A percentile compares a stretch with the other conserved stretches of the same genome.
Conservation (phyloP, 1,139 yeast genomes). For the Candida dubliniensis region DNA sequence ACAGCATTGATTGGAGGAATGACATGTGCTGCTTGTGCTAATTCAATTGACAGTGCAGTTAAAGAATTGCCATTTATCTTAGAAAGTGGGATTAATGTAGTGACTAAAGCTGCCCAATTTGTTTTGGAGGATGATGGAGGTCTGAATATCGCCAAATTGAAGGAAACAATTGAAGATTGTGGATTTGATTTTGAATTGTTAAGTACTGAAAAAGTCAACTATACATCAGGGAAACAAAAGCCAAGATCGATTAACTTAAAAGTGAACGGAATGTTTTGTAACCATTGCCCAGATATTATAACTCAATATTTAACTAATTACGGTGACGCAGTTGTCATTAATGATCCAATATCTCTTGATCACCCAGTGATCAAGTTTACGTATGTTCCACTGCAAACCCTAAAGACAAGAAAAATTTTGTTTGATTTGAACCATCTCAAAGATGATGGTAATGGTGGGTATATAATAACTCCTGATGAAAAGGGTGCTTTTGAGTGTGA, state of each 20-base stretch:
- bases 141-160: conserved; percentile 35
- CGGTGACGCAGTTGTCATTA: conserved; percentile 59
- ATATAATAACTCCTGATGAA: conserved; percentile 22
- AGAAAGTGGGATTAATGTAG: conserved; percentile 54
- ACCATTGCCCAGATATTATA: conserved; percentile 63
- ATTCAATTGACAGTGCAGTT: conserved; percentile 52
- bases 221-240: conserved; percentile 43
- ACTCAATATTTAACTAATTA: conserved; percentile 48
- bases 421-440: conserved; percentile 45
- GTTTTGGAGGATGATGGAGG: conserved; percentile 41
- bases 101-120: conserved; percentile 63
- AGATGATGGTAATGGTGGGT: conserved; percentile 20
- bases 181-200: conserved; percentile 63
- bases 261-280: conserved; percentile 72
- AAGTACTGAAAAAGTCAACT: conserved; percentile 40
- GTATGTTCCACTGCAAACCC: conserved; percentile 51
- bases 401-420: conserved; percentile 55
- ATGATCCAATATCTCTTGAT: conserved; percentile 54
- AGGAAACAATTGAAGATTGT: conserved; percentile 60
- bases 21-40: conserved; percentile 72
- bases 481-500: conserved; percentile 45
- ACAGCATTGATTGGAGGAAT: conserved; percentile 70
- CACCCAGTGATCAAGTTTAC: conserved; percentile 63
- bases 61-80: conserved; percentile 52
- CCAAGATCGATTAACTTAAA: conserved; percentile 58